phyloP scores from a whole-genome alignment of 2,329 filamentous ascomycete species.

The Ampelomyces quisqualis region DNA sequence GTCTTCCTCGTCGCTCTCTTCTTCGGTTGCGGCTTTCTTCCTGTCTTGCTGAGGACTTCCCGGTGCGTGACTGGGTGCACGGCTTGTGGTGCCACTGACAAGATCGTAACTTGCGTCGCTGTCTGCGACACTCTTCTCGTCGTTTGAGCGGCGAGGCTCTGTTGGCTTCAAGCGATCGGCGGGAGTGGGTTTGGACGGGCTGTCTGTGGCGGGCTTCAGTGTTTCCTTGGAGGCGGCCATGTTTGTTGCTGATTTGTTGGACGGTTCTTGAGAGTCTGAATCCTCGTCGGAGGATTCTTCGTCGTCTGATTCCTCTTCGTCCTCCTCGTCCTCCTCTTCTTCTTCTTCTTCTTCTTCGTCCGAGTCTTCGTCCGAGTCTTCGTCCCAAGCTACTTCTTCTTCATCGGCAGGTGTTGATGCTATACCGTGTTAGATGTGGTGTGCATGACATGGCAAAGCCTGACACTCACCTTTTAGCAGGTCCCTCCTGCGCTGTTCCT shows the following conservation, averaged over 20 bases:
- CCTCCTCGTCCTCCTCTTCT: slow-evolving; percentile 13
- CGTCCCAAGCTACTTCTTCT: slow-evolving; percentile 68
- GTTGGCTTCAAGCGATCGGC: slow-evolving; percentile 16
- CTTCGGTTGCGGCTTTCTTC: slow-evolving; percentile 58
- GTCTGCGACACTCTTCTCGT: slow-evolving; percentile 76
- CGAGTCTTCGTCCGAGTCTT: slow-evolving; percentile 62
- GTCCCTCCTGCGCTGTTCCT: slow-evolving; percentile 84
- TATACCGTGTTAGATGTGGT: slow-evolving; percentile 10
- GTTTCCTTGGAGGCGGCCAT: slow-evolving; percentile 41
- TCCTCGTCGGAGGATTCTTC: slow-evolving; percentile 6
- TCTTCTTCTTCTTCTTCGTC: slow-evolving; percentile 23
- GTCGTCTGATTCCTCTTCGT: slow-evolving; percentile 6
- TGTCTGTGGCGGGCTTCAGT: slow-evolving; percentile 36
- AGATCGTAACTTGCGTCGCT: slow-evolving; percentile 97
- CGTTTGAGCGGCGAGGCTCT: slow-evolving; percentile 66
- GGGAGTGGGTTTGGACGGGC: slow-evolving; percentile 40
- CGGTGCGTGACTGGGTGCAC: slow-evolving; percentile 78
- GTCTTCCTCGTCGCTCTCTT: slow-evolving; percentile 56
- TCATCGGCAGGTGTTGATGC: slow-evolving; percentile 70
- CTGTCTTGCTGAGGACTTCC: slow-evolving; percentile 60
- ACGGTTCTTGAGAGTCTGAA: slow-evolving; percentile 35
- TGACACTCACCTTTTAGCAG: slow-evolving; percentile 76
- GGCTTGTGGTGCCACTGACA: slow-evolving; percentile 73
- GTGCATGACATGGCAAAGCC: not conserved
- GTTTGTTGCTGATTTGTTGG: slow-evolving; percentile 54